phyloP scores from a whole-genome alignment of 2,329 filamentous ascomycete species.

The Neofusicoccum kwambonambiense region DNA sequence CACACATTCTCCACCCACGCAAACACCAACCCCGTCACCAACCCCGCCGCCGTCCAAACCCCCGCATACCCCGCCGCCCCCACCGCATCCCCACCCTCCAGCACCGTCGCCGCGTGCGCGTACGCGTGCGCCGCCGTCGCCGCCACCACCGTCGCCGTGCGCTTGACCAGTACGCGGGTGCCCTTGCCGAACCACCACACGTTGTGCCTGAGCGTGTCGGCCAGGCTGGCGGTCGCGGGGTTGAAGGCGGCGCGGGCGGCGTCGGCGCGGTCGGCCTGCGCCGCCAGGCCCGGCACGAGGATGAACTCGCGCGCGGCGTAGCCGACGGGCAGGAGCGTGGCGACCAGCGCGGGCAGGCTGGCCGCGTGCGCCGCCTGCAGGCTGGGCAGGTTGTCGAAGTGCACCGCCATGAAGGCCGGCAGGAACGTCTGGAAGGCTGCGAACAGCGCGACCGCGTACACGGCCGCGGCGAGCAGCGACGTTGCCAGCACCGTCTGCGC shows the following conservation, averaged over 20 bases:
- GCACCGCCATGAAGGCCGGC: slow-evolving; percentile 67
- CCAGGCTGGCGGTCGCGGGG: slow-evolving; percentile 62
- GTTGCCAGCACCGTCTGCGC: slow-evolving; percentile 54
- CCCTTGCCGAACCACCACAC: slow-evolving; percentile 70
- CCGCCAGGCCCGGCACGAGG: slow-evolving; percentile 66
- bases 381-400: slow-evolving; percentile 71
- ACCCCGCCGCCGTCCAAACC: slow-evolving; percentile 69
- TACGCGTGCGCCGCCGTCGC: slow-evolving; percentile 56
- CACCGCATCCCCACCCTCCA: slow-evolving; percentile 62
- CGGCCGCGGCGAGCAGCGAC: slow-evolving; percentile 64
- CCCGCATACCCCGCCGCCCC: slow-evolving; percentile 72
- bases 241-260: slow-evolving; percentile 58
- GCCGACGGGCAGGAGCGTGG: slow-evolving; percentile 66
- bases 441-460: slow-evolving; percentile 74
- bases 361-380: slow-evolving; percentile 67
- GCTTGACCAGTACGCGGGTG: slow-evolving; percentile 58
- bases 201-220: slow-evolving; percentile 70
- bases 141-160: slow-evolving; percentile 51
- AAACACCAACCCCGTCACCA: slow-evolving; percentile 59
- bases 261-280: slow-evolving; percentile 50
- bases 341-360: slow-evolving; percentile 47
- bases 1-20: slow-evolving; percentile 47
- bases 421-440: slow-evolving; percentile 68
- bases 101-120: slow-evolving; percentile 65
- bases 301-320: slow-evolving; percentile 73